These are phyloP conservation scores for Candida chilensis DNA, from an alignment of 805 yeast species.

Conservation along the genomic window DNA sequence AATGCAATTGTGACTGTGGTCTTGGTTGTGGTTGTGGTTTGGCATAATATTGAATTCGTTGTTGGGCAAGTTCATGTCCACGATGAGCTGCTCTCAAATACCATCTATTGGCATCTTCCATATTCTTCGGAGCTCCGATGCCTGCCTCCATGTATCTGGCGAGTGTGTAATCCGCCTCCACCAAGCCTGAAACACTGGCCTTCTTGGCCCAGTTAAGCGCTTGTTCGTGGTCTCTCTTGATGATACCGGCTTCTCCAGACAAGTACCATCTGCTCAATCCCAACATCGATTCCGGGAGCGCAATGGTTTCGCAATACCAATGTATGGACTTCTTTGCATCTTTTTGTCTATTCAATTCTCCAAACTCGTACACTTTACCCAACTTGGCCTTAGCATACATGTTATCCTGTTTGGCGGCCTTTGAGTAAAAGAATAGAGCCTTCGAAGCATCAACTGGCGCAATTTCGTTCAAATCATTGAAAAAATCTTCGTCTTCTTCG, in stretches of 20 bases:
- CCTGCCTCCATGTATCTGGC: constrained; percentile 29
- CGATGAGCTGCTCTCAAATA: constrained; percentile 20
- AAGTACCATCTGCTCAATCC: constrained; percentile 32
- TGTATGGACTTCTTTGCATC: constrained; percentile 32
- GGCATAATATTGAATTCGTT: constrained; percentile 1
- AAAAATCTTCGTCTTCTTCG: constrained; percentile 24
- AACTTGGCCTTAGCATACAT: constrained; percentile 29
- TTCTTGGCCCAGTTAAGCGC: constrained; percentile 24
- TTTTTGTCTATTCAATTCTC: constrained; percentile 26
- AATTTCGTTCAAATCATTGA: constrained; percentile 18
- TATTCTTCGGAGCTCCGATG: constrained; percentile 24
- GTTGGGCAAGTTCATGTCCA: constrained; percentile 20
- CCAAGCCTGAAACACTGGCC: constrained; percentile 34
- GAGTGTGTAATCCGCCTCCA: constrained; percentile 25
- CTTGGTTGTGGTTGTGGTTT: constrained; percentile 2
- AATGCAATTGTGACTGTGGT: background rate
- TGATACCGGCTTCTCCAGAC: constrained; percentile 20
- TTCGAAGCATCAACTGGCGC: constrained; percentile 34
- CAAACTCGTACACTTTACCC: constrained; percentile 31
- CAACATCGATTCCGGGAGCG: constrained; percentile 34
- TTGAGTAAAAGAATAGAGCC: constrained; percentile 29
- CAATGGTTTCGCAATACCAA: constrained; percentile 32
- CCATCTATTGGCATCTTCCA: constrained; percentile 17
- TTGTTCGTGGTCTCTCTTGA: constrained; percentile 24
- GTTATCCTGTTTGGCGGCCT: constrained; percentile 28